Base-by-base conservation (phyloP, 257 asterid genomes). In the Capsicum baccatum region DNA sequence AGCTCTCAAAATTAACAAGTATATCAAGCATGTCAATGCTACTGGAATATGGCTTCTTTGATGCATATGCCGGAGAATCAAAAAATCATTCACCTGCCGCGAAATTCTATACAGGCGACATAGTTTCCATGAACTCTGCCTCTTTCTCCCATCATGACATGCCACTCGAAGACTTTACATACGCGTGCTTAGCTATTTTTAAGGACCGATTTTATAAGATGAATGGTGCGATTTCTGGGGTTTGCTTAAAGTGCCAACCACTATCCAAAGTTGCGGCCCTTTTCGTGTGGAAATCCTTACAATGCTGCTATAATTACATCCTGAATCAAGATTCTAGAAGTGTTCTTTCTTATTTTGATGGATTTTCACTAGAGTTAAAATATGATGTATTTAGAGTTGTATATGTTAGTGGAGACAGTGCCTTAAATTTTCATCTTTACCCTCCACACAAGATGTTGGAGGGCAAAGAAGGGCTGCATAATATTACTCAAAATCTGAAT, bases 361-460 rank as follows among this genome's bases (percentile, higher is more conserved):
- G 89, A 1, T 69, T 84, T 10, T 84, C 89, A 7, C 82, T 91
- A 5, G 89, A 93, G 12, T 37, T 91, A 1, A 93, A 89, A 86
- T 93, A 93, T 88, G 96, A 93, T 86, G 85, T 93, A 6, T 93
- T 93, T 76, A 85, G 89, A 35, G 97, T 93, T 0, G 90, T 83
- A 6, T 91, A 76, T 69, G 94, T 91, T 1, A 91, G 94, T 76
- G 89, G 89, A 0, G 86, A 88, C 81, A 74, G 13, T 42, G 54
- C 79, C 12, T 21, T 86, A 26, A 83, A 79, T 63, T 48, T 69
- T n/a, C 85, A n/a, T 33, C 56, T 79, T 10, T 81, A 10, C 12
- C 87, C 90, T 21, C 83, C 83, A 33, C 76, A 57, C 16, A 76
- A 16, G 60, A 66, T 85, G 86, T 26, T 89, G 84, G 76, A 81